A percentile compares a stretch with the other conserved stretches of the same genome.
These are phyloP conservation scores for Auriscalpium vulgare DNA, from an alignment of 768 basidiomycete genomes.

Conservation along the genomic window DNA sequence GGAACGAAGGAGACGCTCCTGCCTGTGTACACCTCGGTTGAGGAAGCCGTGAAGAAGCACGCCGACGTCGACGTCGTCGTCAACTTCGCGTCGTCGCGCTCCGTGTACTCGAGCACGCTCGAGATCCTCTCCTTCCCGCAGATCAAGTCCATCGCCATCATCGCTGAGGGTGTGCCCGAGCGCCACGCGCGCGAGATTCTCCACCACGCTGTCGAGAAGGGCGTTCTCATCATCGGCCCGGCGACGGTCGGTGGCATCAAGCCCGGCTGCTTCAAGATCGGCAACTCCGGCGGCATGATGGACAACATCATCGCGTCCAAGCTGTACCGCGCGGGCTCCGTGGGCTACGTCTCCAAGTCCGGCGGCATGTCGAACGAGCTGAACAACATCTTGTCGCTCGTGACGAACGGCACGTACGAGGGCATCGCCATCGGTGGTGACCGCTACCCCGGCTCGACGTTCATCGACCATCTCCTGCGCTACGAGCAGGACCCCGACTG, in stretches of 20 bases:
- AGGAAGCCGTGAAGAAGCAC: conserved; percentile 90
- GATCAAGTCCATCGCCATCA: conserved; percentile 77
- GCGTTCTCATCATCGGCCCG: conserved; percentile 90
- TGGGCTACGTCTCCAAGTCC: conserved; percentile 99
- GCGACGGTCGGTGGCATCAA: conserved; percentile 99
- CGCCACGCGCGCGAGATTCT: conserved; percentile 94
- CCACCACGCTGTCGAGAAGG: conserved; percentile 76
- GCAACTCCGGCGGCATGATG: conserved; percentile 99
- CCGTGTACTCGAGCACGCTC: conserved; percentile 90
- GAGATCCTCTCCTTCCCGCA: conserved; percentile 75
- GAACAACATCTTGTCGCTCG: conserved; percentile 97
- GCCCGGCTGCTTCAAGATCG: conserved; percentile 99
- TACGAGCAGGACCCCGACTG: conserved; percentile 96
- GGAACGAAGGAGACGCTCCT: conserved; percentile 98
- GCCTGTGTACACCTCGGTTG: conserved; percentile 90
- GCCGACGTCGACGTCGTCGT: conserved; percentile 95
- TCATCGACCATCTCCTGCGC: conserved; percentile 97
- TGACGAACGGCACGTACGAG: conserved; percentile 98
- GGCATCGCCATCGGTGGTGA: conserved; percentile 99
- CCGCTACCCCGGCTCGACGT: conserved; percentile 95
- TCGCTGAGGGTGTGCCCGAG: conserved; percentile 99
- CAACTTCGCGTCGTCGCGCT: conserved; percentile 93
- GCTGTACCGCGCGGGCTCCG: conserved; percentile 94
- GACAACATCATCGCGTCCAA: conserved; percentile 99
- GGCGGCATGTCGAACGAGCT: conserved; percentile 99